Evolutionary conservation across 306 rosid genomes (phyloP), one percentile per base, ranked within the genome.

Genomic region (Cyclanthera cordifolia): DNA sequence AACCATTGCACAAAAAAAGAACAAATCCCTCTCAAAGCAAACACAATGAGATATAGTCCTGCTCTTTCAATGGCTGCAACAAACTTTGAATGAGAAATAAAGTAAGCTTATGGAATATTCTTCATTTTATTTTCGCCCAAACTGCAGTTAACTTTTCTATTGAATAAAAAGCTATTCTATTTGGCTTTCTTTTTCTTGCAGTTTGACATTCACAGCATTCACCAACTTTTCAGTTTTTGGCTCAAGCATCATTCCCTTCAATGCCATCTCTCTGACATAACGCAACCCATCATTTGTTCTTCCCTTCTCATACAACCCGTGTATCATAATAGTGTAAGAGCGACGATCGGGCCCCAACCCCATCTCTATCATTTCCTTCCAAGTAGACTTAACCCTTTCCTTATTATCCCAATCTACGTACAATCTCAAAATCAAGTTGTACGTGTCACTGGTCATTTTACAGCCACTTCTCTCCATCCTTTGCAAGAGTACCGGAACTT

Each of bases 301-400:
- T 69, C 91, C 88, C 41, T 85, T 86, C n/a, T 78, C 83, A 72
- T 45, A 77, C 47, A 80, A 76, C 53, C 89, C 83, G 25, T 84
- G 97, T 75, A 90, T 79, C 93, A 90, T 81, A 47, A 90, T 72
- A 2, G 84, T 88, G 78, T 90, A 90, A 0, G 97, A 84, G 68
- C 83, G 59, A 27, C 43, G 65, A 54, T 85, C 96, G 0, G 82
- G 95, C 50, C 91, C 90, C 72, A 78, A 73, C 71, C 91, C 95
- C 66, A 67, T 76, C 69, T 76, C 74, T 55, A 75, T 82, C 97
- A 91, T 91, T 76, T 75, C 86, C 23, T 80, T 80, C 95, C 93
- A 88, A 8, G 83, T 82, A 53, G 52, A 48, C 49, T 82, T 78
- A n/a, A 83, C 81, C 75, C 85, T 81, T 49, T 78, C 84, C 49